phyloP scores from a whole-genome alignment of 2,329 filamentous ascomycete genomes.

The Colletotrichum falcatum region DNA sequence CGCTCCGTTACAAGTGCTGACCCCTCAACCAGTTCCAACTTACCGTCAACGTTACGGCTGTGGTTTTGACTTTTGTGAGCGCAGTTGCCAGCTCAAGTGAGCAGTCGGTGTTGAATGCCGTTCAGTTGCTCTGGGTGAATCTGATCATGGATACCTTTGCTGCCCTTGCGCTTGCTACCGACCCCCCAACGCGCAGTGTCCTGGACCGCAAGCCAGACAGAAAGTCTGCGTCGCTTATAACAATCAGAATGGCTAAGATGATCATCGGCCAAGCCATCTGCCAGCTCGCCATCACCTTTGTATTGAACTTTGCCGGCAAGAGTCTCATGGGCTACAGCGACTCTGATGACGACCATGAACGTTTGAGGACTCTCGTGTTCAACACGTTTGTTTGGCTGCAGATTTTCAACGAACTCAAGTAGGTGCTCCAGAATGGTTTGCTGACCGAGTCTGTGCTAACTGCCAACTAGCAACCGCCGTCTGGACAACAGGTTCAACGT shows the following conservation, averaged over 20 bases:
- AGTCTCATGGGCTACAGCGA: conserved; percentile 12
- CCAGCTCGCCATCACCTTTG: conserved; percentile 67
- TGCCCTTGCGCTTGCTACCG: conserved; percentile 59
- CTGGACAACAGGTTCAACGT: conserved; percentile 91
- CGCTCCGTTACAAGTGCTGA: conserved; percentile 67
- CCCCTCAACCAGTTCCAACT: conserved; percentile 61
- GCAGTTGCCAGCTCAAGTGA: conserved; percentile 63
- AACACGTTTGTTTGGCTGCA: conserved; percentile 93
- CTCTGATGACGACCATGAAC: conserved; percentile 45
- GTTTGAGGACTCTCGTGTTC: conserved; percentile 81
- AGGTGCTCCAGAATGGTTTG: conserved; percentile 44
- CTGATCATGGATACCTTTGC: conserved; percentile 74
- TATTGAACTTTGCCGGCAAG: conserved; percentile 34
- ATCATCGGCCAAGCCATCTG: conserved; percentile 72
- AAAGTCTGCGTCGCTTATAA: conserved; percentile 38
- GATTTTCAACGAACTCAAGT: conserved; percentile 65
- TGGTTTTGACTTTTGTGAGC: conserved; percentile 69
- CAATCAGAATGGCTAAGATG: conserved; percentile 68
- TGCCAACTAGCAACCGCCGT: conserved; percentile 72
- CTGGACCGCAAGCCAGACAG: conserved; percentile 62
- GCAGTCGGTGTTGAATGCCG: conserved; percentile 67
- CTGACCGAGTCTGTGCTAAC: conserved; percentile 48
- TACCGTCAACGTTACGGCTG: conserved; percentile 73
- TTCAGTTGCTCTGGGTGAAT: conserved; percentile 73
- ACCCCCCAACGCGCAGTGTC: conserved; percentile 49